Conservation (phyloP, 2,329 filamentous ascomycete genomes). For the Allantophomopsis cytisporea region DNA sequence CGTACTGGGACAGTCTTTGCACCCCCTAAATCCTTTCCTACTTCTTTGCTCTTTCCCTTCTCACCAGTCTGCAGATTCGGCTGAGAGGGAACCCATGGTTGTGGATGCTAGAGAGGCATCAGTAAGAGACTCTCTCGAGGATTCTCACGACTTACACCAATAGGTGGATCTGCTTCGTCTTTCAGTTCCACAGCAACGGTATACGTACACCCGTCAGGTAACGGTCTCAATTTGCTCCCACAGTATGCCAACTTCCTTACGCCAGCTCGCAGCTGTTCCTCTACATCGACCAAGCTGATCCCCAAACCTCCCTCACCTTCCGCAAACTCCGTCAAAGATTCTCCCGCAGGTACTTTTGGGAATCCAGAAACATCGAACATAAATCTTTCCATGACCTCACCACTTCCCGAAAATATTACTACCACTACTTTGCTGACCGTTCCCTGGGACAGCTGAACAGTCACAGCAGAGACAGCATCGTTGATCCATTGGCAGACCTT, state of each 20-base stretch:
- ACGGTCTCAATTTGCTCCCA: constrained; percentile 36
- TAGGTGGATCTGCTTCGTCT: constrained; percentile 41
- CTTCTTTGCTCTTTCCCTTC: constrained; percentile 13
- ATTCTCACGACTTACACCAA: constrained; percentile 31
- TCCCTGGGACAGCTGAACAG: constrained; percentile 42
- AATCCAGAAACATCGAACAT: constrained; percentile 26
- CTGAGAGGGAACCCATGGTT: constrained; percentile 45
- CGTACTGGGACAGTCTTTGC: constrained; percentile 45
- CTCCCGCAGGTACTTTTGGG: constrained; percentile 19
- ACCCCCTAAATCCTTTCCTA: constrained; percentile 28
- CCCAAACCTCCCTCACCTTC: constrained; percentile 5
- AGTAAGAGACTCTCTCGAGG: constrained; percentile 1
- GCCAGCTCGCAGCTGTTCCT: constrained; percentile 59
- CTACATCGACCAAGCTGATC: constrained; percentile 44
- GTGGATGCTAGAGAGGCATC: constrained; percentile 31
- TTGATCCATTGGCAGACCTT: constrained; percentile 58
- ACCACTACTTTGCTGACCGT: constrained; percentile 20
- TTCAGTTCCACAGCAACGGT: constrained; percentile 64
- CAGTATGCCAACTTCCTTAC: constrained; percentile 48
- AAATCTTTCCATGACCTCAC: constrained; percentile 24
- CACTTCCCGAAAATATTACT: constrained; percentile 19
- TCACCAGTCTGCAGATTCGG: constrained; percentile 20
- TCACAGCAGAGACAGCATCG: constrained; percentile 48
- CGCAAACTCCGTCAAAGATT: constrained; percentile 22
- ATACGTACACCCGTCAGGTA: constrained; percentile 58